Conservation (phyloP, 805 yeast species). For the Metschnikowia santaceciliae region DNA sequence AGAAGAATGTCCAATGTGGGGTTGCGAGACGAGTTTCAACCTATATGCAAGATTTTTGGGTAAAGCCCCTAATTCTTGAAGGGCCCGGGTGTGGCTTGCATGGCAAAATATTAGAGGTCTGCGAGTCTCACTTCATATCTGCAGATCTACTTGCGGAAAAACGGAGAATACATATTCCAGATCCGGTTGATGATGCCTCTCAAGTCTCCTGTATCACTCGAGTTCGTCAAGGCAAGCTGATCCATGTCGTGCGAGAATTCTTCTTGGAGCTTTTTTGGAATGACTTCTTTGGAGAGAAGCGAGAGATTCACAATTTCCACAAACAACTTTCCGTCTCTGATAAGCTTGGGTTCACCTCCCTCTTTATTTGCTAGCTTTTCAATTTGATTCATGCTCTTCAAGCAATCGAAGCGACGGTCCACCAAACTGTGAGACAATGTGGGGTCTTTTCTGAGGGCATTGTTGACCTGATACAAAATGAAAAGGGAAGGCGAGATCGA, state of each 20-base stretch:
- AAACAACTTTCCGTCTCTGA: constrained; percentile 51
- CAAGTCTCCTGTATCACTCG: constrained; percentile 37
- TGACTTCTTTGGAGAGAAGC: constrained; percentile 40
- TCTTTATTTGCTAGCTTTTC: constrained; percentile 46
- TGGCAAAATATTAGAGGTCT: too few species aligned
- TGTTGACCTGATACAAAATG: constrained; percentile 47
- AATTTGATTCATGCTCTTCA: constrained; percentile 50
- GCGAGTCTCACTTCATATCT: background rate
- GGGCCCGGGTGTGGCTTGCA: background rate
- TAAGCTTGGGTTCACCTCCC: constrained; percentile 10
- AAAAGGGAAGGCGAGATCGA: constrained; percentile 81
- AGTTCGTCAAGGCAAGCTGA: constrained; percentile 38
- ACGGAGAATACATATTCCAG: constrained; percentile 55
- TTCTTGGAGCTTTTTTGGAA: constrained; percentile 46
- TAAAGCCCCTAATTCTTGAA: background rate
- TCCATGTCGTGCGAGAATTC: constrained; percentile 65
- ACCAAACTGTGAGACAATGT: constrained; percentile 28
- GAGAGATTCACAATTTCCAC: constrained; percentile 62
- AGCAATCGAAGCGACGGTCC: constrained; percentile 30
- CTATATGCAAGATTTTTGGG: constrained; percentile 1
- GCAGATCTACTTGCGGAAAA: constrained; percentile 17
- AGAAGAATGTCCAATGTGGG: background rate
- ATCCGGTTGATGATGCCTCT: constrained; percentile 51
- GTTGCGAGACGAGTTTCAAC: background rate
- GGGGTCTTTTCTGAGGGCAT: constrained; percentile 26